These are phyloP conservation scores for Lactifluus rugatus DNA, from an alignment of 768 basidiomycete species.

Conservation along the genomic window DNA sequence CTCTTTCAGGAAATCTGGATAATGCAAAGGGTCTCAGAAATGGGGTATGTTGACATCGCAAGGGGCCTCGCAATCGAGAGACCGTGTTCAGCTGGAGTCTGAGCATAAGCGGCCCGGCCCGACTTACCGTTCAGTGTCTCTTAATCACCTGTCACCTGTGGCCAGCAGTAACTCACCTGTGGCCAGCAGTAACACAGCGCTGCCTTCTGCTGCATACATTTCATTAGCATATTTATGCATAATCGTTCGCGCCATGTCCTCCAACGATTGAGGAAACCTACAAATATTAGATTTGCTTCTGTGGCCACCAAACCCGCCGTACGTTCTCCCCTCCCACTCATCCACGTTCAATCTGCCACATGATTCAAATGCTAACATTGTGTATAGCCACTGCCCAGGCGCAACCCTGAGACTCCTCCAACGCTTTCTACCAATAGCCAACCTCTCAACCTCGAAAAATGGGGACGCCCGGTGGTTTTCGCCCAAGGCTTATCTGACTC, in stretches of 20 bases:
- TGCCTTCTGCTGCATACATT: neutral
- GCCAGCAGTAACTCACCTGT: too few species aligned
- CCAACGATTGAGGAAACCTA: neutral
- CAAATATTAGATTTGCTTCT: neutral
- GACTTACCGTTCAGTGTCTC: neutral
- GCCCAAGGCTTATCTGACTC: neutral
- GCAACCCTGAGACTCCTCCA: neutral
- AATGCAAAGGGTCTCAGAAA: slow-evolving; percentile 33
- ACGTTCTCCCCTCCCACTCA: neutral
- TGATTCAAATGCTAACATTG: neutral
- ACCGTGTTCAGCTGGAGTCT: neutral
- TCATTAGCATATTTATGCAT: slow-evolving; percentile 8
- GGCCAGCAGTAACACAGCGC: too few species aligned
- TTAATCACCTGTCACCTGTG: too few species aligned
- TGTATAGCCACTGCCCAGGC: slow-evolving; percentile 4
- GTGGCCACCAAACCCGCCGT: slow-evolving; percentile 16
- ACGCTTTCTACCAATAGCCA: neutral
- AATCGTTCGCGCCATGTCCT: slow-evolving; percentile 8
- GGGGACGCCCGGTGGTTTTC: slow-evolving; percentile 7
- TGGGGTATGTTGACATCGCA: neutral
- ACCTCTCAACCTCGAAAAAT: slow-evolving; percentile 12
- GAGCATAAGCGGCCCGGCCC: slow-evolving; percentile 1
- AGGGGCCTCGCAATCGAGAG: neutral
- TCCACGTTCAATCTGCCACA: neutral
- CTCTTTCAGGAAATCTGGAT: slow-evolving; percentile 42